Evolutionary conservation across 495 filamentous ascomycete genomes (phyloP).

Genomic region (Saxophila tyrrhenica): DNA sequence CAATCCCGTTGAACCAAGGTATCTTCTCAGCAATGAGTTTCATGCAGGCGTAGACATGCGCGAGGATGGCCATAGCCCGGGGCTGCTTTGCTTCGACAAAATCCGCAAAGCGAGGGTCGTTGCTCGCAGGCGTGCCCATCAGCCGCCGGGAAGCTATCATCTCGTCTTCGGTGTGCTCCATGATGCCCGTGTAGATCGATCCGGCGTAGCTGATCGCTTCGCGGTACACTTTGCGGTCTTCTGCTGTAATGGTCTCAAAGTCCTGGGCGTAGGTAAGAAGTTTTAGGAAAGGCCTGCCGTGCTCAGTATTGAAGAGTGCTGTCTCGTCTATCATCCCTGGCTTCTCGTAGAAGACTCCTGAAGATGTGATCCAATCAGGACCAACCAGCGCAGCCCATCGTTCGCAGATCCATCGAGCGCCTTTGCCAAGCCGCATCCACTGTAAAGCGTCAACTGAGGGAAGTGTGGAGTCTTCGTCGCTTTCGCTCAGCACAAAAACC

Average conservation of each 20-base stretch:
- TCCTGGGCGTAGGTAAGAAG: constrained; percentile 3
- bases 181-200: constrained; percentile 4
- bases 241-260: background rate
- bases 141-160: constrained; percentile 1
- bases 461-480: background rate
- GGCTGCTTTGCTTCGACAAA: constrained; percentile 6
- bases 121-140: background rate
- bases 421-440: background rate
- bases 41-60: constrained; percentile 8
- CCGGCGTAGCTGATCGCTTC: constrained; percentile 2
- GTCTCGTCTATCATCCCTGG: background rate
- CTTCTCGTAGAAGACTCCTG: constrained; percentile 1
- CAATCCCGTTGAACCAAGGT: constrained; percentile 4
- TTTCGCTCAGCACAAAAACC: constrained; percentile 2
- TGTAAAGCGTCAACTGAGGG: background rate
- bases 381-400: constrained; percentile 1
- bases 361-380: background rate
- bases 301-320: constrained; percentile 1
- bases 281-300: constrained; percentile 2
- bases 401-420: background rate
- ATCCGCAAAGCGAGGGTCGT: constrained; percentile 1
- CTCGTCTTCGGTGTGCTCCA: background rate
- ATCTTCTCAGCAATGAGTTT: constrained; percentile 2
- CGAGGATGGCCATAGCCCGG: constrained; percentile 7
- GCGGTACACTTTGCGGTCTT: constrained; percentile 1